Evolutionary conservation across 2,329 filamentous ascomycete genomes (phyloP).

Genomic region (Cladobotryum mycophilum): DNA sequence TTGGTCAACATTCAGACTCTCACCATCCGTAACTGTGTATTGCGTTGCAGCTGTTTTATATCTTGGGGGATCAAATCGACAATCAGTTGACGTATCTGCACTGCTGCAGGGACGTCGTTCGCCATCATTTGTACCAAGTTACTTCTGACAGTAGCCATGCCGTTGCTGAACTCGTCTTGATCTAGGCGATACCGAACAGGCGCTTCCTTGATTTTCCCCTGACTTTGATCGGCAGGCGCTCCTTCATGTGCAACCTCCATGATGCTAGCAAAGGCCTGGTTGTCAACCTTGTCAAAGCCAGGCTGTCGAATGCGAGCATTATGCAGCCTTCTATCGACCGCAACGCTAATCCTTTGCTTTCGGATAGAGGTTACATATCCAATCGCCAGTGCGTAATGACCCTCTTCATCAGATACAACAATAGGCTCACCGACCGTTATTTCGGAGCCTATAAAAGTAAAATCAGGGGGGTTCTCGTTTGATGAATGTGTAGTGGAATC

Average conservation of each 20-base stretch:
- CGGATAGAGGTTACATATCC: conserved; percentile 79
- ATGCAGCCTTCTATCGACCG: conserved; percentile 83
- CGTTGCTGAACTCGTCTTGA: conserved; percentile 97
- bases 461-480: conserved; percentile 58
- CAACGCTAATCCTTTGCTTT: conserved; percentile 72
- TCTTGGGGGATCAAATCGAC: conserved; percentile 67
- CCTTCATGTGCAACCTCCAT: conserved; percentile 70
- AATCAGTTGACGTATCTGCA: conserved; percentile 69
- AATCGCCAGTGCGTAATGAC: conserved; percentile 90
- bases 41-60: conserved; percentile 64
- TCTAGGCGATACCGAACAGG: conserved; percentile 76
- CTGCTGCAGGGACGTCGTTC: conserved; percentile 62
- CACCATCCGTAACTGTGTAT: conserved; percentile 55
- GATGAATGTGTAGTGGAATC: conserved; percentile 78
- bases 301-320: conserved; percentile 70
- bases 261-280: conserved; percentile 84
- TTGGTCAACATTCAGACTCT: conserved; percentile 80
- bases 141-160: conserved; percentile 90
- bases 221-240: conserved; percentile 43
- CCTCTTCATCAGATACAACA: conserved; percentile 91
- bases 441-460: conserved; percentile 89
- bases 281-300: conserved; percentile 68
- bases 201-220: conserved; percentile 45
- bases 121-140: conserved; percentile 93
- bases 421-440: conserved; percentile 82